phyloP scores from a whole-genome alignment of 1,284 basidiomycete genomes.

The Rhizopogon hawkerae region DNA sequence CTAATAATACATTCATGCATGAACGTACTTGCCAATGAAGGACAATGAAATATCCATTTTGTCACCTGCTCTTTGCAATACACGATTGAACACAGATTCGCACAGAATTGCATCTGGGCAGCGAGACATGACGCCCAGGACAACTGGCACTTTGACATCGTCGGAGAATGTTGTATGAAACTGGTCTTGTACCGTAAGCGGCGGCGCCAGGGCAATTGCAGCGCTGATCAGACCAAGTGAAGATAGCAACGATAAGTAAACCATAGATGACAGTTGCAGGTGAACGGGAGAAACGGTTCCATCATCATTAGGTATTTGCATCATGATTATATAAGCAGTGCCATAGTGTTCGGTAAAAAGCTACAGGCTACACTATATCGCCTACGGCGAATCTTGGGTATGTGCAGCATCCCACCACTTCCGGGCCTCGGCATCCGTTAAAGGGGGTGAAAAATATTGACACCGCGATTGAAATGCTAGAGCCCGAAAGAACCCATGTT shows the following conservation, averaged over 20 bases:
- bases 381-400: slow-evolving; percentile 27
- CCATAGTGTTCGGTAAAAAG: not conserved
- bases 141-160: slow-evolving; percentile 46
- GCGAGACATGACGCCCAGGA: slow-evolving; percentile 68
- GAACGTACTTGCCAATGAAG: slow-evolving; percentile 61
- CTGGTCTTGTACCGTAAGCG: slow-evolving; percentile 24
- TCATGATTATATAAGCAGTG: slow-evolving; percentile 20
- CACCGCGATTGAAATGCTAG: slow-evolving; percentile 77
- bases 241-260: slow-evolving; percentile 13
- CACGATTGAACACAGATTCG: slow-evolving; percentile 69
- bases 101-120: slow-evolving; percentile 75
- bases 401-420: slow-evolving; percentile 63
- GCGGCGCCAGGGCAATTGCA: slow-evolving; percentile 13
- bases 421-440: slow-evolving; percentile 50
- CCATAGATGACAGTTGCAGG: slow-evolving; percentile 6
- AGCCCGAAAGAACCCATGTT: slow-evolving; percentile 8
- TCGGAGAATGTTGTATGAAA: slow-evolving; percentile 15
- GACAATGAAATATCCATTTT: slow-evolving; percentile 66
- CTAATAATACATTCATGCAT: slow-evolving; percentile 2
- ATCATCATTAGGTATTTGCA: not conserved
- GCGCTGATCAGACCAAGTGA: slow-evolving; percentile 13
- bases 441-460: slow-evolving; percentile 70
- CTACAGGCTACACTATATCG: not conserved
- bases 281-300: slow-evolving; percentile 1
- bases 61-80: slow-evolving; percentile 50